Percentiles rank a stretch among this genome's conserved stretches.
phyloP scores from a whole-genome alignment of 129 eudicot genomes.

The Apium graveolens region DNA sequence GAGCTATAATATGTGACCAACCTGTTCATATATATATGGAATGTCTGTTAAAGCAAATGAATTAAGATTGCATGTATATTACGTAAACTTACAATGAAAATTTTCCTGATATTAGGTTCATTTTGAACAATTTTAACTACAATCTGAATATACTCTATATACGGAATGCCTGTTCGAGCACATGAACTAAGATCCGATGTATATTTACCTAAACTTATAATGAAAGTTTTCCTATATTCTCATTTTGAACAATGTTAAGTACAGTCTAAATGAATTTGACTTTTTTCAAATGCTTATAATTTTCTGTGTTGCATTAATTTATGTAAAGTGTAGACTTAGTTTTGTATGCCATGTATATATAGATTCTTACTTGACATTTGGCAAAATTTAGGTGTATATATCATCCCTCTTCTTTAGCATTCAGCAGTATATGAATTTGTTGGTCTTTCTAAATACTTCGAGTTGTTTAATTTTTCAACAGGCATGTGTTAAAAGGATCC shows the following conservation, averaged over 20 bases:
- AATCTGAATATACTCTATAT: background rate
- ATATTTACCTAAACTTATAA: background rate
- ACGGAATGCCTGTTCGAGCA: too few species aligned
- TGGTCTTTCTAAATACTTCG: background rate
- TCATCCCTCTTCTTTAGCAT: background rate
- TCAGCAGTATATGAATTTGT: background rate
- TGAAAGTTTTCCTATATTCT: background rate
- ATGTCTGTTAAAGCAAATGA: background rate
- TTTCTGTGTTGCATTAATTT: too few species aligned
- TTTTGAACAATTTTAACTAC: background rate
- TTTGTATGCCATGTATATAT: background rate
- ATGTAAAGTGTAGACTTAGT: background rate
- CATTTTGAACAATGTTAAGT: background rate
- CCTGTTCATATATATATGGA: too few species aligned
- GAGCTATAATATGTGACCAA: background rate
- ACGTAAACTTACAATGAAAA: background rate
- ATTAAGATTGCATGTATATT: too few species aligned
- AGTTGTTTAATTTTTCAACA: slow-evolving; percentile 12
- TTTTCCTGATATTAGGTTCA: background rate
- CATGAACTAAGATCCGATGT: background rate
- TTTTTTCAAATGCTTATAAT: background rate
- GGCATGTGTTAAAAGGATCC: slow-evolving; percentile 75
- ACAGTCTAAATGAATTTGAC: background rate
- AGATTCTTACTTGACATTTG: background rate
- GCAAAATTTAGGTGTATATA: background rate